Percentiles rank a stretch among this genome's conserved stretches.
Conservation (phyloP, 2,329 filamentous ascomycete genomes). For the Sordariomycetes sp. region DNA sequence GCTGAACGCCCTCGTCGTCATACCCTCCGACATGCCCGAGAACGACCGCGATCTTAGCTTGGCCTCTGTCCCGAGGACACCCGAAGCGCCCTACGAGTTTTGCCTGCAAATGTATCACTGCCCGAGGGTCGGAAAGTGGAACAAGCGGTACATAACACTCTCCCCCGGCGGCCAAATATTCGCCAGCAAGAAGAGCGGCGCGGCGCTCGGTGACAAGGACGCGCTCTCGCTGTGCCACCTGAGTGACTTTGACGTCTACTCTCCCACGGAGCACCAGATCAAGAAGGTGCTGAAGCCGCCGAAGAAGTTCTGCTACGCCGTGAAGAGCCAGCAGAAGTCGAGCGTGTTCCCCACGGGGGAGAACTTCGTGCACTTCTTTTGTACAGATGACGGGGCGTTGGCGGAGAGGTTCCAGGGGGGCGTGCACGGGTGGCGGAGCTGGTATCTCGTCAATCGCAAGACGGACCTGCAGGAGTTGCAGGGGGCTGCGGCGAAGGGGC, state of each 20-base stretch:
- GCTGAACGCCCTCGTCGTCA: conserved; percentile 54
- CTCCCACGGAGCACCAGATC: conserved; percentile 53
- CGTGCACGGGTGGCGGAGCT: conserved; percentile 77
- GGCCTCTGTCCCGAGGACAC: conserved; percentile 42
- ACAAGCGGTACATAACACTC: conserved; percentile 68
- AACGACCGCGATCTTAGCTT: conserved; percentile 50
- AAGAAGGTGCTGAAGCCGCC: conserved; percentile 66
- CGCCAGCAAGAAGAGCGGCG: conserved; percentile 56
- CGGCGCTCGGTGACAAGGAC: conserved; percentile 50
- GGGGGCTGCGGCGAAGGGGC: background rate
- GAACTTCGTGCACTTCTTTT: conserved; percentile 89
- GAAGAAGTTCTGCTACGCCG: conserved; percentile 71
- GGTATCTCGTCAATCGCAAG: conserved; percentile 71
- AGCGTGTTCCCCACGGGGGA: conserved; percentile 69
- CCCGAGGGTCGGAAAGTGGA: conserved; percentile 74
- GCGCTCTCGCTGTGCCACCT: conserved; percentile 64
- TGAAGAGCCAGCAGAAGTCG: conserved; percentile 87
- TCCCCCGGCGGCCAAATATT: conserved; percentile 59
- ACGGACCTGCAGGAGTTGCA: conserved; percentile 29
- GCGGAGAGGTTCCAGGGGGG: conserved; percentile 58
- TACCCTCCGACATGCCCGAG: conserved; percentile 45
- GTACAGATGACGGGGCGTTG: conserved; percentile 55
- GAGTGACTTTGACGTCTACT: conserved; percentile 87
- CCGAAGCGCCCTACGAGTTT: conserved; percentile 50
- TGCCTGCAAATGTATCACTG: conserved; percentile 68